Evolutionary conservation across 441 rosid genomes (phyloP).

Genomic region (Bruguiera hainesii): DNA sequence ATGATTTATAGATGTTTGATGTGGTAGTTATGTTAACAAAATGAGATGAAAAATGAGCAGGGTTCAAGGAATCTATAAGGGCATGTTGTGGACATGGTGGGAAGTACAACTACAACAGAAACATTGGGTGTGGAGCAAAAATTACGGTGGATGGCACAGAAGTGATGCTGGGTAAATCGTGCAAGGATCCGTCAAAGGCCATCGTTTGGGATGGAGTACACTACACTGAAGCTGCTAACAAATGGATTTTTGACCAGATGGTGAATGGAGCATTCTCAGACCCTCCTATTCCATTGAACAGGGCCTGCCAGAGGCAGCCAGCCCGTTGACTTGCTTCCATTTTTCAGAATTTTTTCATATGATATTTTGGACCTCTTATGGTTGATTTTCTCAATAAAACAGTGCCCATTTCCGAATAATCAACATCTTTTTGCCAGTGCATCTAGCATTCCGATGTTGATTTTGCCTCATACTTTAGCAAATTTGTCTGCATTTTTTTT

Average conservation of each 20-base stretch:
- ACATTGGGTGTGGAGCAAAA: constrained; percentile 56
- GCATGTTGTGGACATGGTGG: constrained; percentile 97
- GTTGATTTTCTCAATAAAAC: too few relatives aligned
- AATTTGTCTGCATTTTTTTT: too few relatives aligned
- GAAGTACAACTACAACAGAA: constrained; percentile 55
- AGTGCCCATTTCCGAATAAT: too few relatives aligned
- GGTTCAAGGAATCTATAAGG: constrained; percentile 46
- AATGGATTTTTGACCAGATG: constrained; percentile 49
- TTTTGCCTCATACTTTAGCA: neutral
- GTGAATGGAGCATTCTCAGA: constrained; percentile 42
- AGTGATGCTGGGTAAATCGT: constrained; percentile 46
- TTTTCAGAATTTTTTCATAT: too few relatives aligned
- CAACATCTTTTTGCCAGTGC: neutral
- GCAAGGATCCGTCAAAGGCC: constrained; percentile 47
- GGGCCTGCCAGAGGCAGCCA: constrained; percentile 40
- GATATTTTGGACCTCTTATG: too few relatives aligned
- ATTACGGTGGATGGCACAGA: constrained; percentile 38
- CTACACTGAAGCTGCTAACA: constrained; percentile 66
- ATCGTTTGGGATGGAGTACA: constrained; percentile 85
- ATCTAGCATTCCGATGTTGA: neutral
- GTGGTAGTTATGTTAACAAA: neutral
- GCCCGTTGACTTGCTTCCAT: neutral
- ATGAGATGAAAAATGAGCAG: constrained; percentile 28
- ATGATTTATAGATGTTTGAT: neutral
- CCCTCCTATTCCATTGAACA: constrained; percentile 35